Conservation (phyloP, 768 basidiomycete species). For the Coprinopsis marcescibilis region DNA sequence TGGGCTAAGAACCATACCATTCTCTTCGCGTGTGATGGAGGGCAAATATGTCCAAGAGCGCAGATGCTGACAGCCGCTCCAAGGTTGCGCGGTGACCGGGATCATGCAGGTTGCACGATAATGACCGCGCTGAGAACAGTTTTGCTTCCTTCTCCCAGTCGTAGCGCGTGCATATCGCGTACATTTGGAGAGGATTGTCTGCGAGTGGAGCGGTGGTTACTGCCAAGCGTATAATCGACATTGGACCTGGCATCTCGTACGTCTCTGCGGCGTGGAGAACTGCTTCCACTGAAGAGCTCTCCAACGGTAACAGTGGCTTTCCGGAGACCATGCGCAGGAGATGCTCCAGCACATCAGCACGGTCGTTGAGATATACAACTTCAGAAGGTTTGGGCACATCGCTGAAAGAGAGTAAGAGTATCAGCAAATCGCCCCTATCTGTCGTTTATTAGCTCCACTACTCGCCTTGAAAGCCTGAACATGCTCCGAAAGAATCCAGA, state of each 20-base stretch:
- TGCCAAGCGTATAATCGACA: conserved; percentile 54
- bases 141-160: conserved; percentile 55
- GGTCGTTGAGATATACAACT: conserved; percentile 54
- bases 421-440: neutral
- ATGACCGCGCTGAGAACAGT: conserved; percentile 47
- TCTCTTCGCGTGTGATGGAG: conserved; percentile 52
- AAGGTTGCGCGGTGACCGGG: conserved; percentile 39
- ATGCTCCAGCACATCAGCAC: conserved; percentile 45
- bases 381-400: conserved; percentile 15
- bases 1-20: conserved; percentile 19
- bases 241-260: conserved; percentile 65
- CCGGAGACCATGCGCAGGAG: conserved; percentile 61
- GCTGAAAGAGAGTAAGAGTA: neutral
- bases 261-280: conserved; percentile 62
- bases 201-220: conserved; percentile 47
- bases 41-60: conserved; percentile 49
- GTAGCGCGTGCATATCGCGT: conserved; percentile 49
- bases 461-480: conserved; percentile 49
- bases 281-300: conserved; percentile 49
- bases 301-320: conserved; percentile 41
- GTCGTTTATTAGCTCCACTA: neutral
- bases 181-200: conserved; percentile 46
- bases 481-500: conserved; percentile 62
- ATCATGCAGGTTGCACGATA: conserved; percentile 47
- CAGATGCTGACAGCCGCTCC: conserved; percentile 39